Evolutionary conservation across 108 stramenopile genomes (phyloP), one percentile per base, ranked within the genome.

Genomic region (Nitzschia sp.): DNA sequence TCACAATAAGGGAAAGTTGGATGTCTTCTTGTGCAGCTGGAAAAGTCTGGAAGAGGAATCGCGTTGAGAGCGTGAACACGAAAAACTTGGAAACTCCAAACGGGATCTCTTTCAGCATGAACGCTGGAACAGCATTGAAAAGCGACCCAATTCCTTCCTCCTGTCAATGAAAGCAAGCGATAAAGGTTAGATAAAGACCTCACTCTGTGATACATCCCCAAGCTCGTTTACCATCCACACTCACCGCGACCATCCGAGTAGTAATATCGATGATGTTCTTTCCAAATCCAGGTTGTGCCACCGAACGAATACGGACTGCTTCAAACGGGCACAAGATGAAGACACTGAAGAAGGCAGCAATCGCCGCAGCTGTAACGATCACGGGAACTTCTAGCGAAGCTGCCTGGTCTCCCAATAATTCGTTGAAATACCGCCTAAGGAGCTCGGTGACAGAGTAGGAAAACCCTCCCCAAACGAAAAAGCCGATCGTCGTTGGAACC

Each of bases 401-500:
- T 35, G 80, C 80, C 19, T 50, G 30, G 17, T 31, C 8, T 11
- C 79, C 81, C 11, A 63, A 48, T 2, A 34, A 17, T 16, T 55
- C 67, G 9, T 64, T 71, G 21, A 79, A 77, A 22, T 63, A 78
- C 30, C 92, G 80, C 35, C 87, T 65, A 32, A 90, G 65, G 52
- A 80, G 81, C 63, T 94, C 93, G 2, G 89, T 94, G 36, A 82
- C 53, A 17, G 88, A 77, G 73, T 89, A 94, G 9, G 78, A 71
- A 32, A 85, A 31, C 11, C 78, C 88, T 2, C 93, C 90, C 68
- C 79, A 80, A 53, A 78, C 30, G 62, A 94, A 91, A 55, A 89
- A 94, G n/a, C 93, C 93, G 9, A 82, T 46, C 63, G 89, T 86
- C 3, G 93, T 94, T 22, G 93, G 89, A 21, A 72, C 85, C 93